Evolutionary conservation across 2,329 filamentous ascomycete species (phyloP).

Genomic region (Fusarium sp.): DNA sequence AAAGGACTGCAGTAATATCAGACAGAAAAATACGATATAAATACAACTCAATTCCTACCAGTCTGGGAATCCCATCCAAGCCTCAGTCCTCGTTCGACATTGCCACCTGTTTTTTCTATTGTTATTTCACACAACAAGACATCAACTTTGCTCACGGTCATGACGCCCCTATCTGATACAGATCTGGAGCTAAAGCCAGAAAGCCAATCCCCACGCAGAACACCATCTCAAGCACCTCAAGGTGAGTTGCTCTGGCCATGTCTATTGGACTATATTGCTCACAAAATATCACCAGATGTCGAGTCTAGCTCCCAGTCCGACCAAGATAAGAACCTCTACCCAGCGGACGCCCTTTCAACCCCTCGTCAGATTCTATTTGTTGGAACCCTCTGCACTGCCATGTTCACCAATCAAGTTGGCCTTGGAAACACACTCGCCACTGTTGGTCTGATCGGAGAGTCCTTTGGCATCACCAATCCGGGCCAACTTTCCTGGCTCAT

Average conservation of each 20-base stretch:
- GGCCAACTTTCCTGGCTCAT: slow-evolving; percentile 15
- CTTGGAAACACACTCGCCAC: slow-evolving; percentile 6
- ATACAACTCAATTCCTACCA: neutral
- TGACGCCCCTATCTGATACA: neutral
- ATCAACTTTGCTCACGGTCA: neutral
- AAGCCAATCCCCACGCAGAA: neutral
- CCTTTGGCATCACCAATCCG: slow-evolving; percentile 3
- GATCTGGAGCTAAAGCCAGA: neutral
- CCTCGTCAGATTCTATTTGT: slow-evolving; percentile 14
- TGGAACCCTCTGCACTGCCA: slow-evolving; percentile 15
- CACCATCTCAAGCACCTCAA: neutral
- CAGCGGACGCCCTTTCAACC: neutral
- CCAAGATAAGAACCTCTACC: neutral
- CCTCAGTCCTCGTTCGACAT: too few species aligned
- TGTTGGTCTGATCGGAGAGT: neutral
- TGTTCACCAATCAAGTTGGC: slow-evolving; percentile 10
- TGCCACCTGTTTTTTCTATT: too few species aligned
- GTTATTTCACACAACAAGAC: neutral
- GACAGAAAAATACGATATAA: neutral
- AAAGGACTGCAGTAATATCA: too few species aligned
- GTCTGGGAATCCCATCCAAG: neutral
- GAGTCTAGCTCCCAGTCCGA: neutral
- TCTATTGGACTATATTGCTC: neutral
- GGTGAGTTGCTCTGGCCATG: neutral
- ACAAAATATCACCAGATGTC: neutral